Conservation (phyloP, 768 basidiomycete genomes). For the Xerocomellus chrysenteron region DNA sequence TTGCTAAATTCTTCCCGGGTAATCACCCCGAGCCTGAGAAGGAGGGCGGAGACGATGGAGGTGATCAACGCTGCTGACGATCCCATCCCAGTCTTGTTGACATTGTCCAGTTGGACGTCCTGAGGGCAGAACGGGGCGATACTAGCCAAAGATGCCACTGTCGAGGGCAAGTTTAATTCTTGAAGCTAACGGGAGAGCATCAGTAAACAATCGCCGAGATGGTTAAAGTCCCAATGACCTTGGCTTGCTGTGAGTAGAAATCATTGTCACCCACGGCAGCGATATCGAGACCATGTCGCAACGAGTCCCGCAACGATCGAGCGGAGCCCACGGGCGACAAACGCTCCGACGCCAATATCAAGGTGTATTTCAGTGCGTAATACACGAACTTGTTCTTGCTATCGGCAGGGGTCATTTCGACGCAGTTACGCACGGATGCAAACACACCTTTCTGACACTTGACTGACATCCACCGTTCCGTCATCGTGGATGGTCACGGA, state of each 20-base stretch:
- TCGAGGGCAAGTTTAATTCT: slow-evolving; percentile 57
- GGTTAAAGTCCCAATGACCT: slow-evolving; percentile 45
- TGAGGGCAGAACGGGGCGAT: slow-evolving; percentile 79
- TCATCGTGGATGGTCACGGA: slow-evolving; percentile 41
- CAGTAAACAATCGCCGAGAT: background rate
- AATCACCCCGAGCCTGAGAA: slow-evolving; percentile 72
- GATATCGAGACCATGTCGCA: slow-evolving; percentile 66
- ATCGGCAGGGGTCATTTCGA: slow-evolving; percentile 18
- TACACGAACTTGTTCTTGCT: slow-evolving; percentile 91
- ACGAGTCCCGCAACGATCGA: slow-evolving; percentile 36
- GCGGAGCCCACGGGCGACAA: slow-evolving; percentile 37
- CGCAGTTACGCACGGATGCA: background rate
- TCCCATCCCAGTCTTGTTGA: slow-evolving; percentile 98
- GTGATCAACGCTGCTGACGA: slow-evolving; percentile 97
- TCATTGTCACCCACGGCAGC: slow-evolving; percentile 92
- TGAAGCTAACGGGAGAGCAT: slow-evolving; percentile 50
- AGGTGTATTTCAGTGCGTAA: slow-evolving; percentile 77
- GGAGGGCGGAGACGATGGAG: slow-evolving; percentile 83
- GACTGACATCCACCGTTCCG: slow-evolving; percentile 22
- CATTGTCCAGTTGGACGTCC: slow-evolving; percentile 65
- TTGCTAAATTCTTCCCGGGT: slow-evolving; percentile 46
- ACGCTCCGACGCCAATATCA: slow-evolving; percentile 63
- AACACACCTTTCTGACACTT: slow-evolving; percentile 24
- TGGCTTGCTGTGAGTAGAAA: slow-evolving; percentile 92
- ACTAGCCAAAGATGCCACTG: slow-evolving; percentile 57